These are phyloP conservation scores for Massariosphaeria phaeospora DNA, from an alignment of 495 filamentous ascomycete genomes.

Conservation along the genomic window DNA sequence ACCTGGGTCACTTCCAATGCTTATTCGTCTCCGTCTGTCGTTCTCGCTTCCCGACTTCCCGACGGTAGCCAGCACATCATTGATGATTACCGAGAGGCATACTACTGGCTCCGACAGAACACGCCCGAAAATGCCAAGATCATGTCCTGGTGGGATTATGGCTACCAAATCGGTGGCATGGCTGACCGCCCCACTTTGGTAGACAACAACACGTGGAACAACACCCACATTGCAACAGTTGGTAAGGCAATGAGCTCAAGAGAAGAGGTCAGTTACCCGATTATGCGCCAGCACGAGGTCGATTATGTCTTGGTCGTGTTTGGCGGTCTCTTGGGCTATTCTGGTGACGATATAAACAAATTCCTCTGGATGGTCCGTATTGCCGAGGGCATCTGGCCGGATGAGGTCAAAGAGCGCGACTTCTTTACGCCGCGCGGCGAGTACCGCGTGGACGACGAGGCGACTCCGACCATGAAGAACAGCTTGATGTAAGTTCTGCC, in stretches of 20 bases:
- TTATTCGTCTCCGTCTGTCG: conserved; percentile 96
- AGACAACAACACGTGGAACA: conserved; percentile 99
- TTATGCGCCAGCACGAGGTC: conserved; percentile 96
- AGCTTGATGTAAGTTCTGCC: conserved; percentile 77
- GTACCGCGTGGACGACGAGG: conserved; percentile 88
- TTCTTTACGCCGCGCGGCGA: conserved; percentile 95
- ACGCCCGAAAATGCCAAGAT: conserved; percentile 92
- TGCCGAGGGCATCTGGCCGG: conserved; percentile 98
- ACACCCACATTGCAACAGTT: conserved; percentile 98
- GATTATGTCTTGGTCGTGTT: conserved; percentile 98
- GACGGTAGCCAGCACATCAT: conserved; percentile 98
- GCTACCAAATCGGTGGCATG: conserved; percentile 99
- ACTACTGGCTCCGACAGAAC: conserved; percentile 99
- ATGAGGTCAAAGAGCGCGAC: conserved; percentile 94
- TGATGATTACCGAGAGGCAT: conserved; percentile 98
- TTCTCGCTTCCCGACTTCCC: conserved; percentile 83
- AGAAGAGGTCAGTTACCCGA: conserved; percentile 97
- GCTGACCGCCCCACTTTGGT: conserved; percentile 95
- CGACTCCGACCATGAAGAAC: conserved; percentile 98
- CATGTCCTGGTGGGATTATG: conserved; percentile 99
- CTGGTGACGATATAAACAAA: conserved; percentile 99
- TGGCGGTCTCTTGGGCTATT: conserved; percentile 93
- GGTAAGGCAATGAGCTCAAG: conserved; percentile 98
- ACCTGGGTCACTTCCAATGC: conserved; percentile 99
- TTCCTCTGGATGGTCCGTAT: conserved; percentile 99